Evolutionary conservation across 306 rosid species (phyloP).

Genomic region (Senna siamea): DNA sequence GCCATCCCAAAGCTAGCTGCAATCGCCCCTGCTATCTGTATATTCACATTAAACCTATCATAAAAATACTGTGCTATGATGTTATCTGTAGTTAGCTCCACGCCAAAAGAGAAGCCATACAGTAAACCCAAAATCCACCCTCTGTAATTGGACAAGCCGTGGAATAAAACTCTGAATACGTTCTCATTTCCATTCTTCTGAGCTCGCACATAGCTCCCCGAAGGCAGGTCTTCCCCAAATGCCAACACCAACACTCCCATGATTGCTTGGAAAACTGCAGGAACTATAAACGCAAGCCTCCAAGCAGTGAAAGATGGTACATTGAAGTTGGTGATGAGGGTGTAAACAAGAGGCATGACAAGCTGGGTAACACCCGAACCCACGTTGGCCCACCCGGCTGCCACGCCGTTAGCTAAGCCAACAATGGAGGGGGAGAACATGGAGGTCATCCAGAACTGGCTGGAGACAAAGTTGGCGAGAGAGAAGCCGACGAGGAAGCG

Average conservation of each 20-base stretch:
- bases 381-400: constrained; percentile 69
- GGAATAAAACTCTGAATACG: neutral
- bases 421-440: constrained; percentile 59
- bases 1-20: constrained; percentile 70
- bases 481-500: constrained; percentile 63
- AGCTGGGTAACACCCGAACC: constrained; percentile 64
- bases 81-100: constrained; percentile 63
- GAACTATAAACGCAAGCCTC: constrained; percentile 52
- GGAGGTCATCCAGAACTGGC: constrained; percentile 71
- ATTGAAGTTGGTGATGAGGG: constrained; percentile 36
- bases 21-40: constrained; percentile 50
- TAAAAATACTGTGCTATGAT: constrained; percentile 60
- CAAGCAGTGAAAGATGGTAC: constrained; percentile 55
- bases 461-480: constrained; percentile 63
- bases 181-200: too few relatives aligned
- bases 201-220: constrained; percentile 20
- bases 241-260: constrained; percentile 51
- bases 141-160: constrained; percentile 57
- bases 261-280: constrained; percentile 45
- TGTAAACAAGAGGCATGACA: constrained; percentile 59
- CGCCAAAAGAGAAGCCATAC: constrained; percentile 54
- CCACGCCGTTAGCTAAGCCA: constrained; percentile 63
- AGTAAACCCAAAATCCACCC: constrained; percentile 58
- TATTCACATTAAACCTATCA: constrained; percentile 54
- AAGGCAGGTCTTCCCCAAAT: constrained; percentile 55